Evolutionary conservation across 2,329 filamentous ascomycete genomes (phyloP).

Genomic region (Verticillium longisporum): DNA sequence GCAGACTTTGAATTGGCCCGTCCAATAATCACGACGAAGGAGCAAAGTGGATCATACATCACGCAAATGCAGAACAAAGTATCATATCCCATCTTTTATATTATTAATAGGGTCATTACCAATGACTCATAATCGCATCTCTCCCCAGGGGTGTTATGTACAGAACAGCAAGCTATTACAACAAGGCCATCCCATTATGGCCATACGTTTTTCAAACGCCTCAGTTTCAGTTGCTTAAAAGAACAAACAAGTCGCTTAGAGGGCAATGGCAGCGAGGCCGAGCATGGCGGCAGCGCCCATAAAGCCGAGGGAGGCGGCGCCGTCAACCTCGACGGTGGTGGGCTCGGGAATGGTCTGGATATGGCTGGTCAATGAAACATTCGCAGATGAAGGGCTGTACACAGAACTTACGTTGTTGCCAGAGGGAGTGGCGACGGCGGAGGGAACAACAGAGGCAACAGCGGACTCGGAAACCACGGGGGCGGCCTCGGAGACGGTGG

Average conservation of each 20-base stretch:
- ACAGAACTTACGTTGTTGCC: background rate
- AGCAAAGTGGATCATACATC: background rate
- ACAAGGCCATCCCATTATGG: background rate
- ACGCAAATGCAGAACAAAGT: too few relatives aligned
- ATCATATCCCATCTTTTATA: background rate
- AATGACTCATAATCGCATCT: background rate
- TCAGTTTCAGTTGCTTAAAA: background rate
- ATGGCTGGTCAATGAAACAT: background rate
- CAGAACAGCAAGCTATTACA: background rate
- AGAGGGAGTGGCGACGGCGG: background rate
- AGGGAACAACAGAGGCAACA: background rate
- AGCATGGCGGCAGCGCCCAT: constrained; percentile 10
- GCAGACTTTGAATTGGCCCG: too few relatives aligned
- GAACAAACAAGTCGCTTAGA: constrained; percentile 4
- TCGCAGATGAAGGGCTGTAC: background rate
- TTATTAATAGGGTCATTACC: background rate
- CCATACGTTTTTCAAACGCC: background rate
- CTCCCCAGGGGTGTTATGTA: background rate
- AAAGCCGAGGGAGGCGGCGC: constrained; percentile 7
- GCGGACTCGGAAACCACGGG: background rate
- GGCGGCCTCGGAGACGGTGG: background rate
- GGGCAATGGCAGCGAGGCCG: constrained; percentile 8
- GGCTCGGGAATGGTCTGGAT: constrained; percentile 1
- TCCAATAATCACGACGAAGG: too few relatives aligned
- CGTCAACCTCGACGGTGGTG: constrained; percentile 4